Base-by-base conservation (phyloP, 1,139 yeast genomes). In the Suhomyces maxii region DNA sequence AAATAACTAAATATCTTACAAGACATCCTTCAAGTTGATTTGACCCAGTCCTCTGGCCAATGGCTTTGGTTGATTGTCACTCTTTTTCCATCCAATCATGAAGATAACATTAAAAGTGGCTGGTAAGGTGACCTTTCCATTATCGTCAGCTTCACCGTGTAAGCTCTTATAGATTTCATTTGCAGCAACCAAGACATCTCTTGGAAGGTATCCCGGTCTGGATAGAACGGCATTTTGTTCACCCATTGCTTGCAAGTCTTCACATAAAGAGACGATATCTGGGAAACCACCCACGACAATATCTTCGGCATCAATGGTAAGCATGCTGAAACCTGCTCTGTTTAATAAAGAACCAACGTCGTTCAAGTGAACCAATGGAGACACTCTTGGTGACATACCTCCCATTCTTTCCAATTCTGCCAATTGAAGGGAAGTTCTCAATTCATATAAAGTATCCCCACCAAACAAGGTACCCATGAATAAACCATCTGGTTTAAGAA, bases 31-130 rank as follows among this genome's bases (percentile, higher is more conserved):
- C 60, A 88, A 69, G 53, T 73, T 82, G 33, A 86, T 73, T 57
- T 83, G 80, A 1, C 84, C 95, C 12, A 84, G 60, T 1, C 96
- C 96, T 52, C 95, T 71, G 45, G 78, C 77, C 53, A 86, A 73
- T 1, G 96, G 95, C 58, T 84, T 72, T 3, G 90, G 90, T 59
- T 87, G 89, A 45, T 65, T 61, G 7, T 76, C 79, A 49, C 88
- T 78, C 55, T 84, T 84, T 64, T 87, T 89, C 96, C 96, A 89
- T 1, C 96, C 96, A 61, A 89, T 86, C 89, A 89, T 84, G 61
- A 84, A 85, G 14, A 89, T 81, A 42, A 89, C 79, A 50, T 89
- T 72, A 63, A 82, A 89, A 0, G 96, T 89, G 6, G 79, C 83
- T 1, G 85, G 85, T 36, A 80, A 61, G 1, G 79, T 69, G 18